Evolutionary conservation across 129 eudicot genomes (phyloP).

Genomic region (Flaveria ramosissima): DNA sequence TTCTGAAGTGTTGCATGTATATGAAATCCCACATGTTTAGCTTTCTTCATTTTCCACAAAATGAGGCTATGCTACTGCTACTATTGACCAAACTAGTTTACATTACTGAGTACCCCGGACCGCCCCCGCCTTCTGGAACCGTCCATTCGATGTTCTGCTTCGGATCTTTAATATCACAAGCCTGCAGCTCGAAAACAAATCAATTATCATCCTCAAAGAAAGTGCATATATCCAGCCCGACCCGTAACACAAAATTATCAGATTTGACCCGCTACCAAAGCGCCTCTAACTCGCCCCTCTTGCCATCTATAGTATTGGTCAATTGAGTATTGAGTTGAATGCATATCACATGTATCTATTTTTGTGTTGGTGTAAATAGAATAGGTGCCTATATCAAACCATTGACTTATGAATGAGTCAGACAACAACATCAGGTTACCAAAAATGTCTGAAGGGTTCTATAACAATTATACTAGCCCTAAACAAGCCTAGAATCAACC

Average conservation of each 20-base stretch:
- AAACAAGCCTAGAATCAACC: no score
- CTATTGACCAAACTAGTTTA: slow-evolving; percentile 26
- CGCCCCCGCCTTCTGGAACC: slow-evolving; percentile 99
- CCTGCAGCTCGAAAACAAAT: slow-evolving; percentile 45
- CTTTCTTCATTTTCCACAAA: no score
- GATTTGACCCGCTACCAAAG: not conserved
- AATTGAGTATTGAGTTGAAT: not conserved
- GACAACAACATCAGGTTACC: not conserved
- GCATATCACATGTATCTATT: not conserved
- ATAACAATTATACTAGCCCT: no score
- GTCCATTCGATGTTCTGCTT: slow-evolving; percentile 94
- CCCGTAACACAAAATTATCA: not conserved
- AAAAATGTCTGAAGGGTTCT: no score
- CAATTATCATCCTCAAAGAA: slow-evolving; percentile 16
- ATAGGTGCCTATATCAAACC: not conserved
- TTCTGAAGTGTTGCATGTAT: not conserved
- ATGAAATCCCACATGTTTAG: slow-evolving; percentile 15
- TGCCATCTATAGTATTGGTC: not conserved
- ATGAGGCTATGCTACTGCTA: not conserved
- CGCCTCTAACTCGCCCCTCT: not conserved
- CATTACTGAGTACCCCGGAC: slow-evolving; percentile 91
- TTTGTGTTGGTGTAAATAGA: not conserved
- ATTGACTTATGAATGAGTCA: not conserved
- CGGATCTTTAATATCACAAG: slow-evolving; percentile 98
- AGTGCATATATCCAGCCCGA: not conserved